These are phyloP conservation scores for Sordaria brevicollis DNA, from an alignment of 495 filamentous ascomycete genomes.

Conservation along the genomic window DNA sequence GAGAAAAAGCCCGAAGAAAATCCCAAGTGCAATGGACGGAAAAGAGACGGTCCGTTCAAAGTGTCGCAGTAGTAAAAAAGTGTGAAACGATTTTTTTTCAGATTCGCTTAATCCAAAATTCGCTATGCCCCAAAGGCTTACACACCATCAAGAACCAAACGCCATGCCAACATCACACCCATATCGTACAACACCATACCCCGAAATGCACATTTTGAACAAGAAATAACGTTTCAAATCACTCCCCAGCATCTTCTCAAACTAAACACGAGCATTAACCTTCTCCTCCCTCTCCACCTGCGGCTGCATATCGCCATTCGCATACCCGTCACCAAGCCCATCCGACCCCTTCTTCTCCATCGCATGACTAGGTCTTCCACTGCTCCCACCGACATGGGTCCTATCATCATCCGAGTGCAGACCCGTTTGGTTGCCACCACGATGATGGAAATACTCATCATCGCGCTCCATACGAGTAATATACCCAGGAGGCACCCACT, in stretches of 20 bases:
- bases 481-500: slow-evolving; percentile 46
- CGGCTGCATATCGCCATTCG: background rate
- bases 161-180: background rate
- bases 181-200: background rate
- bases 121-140: background rate
- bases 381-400: slow-evolving; percentile 5
- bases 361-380: slow-evolving; percentile 7
- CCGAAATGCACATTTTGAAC: background rate
- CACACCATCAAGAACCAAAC: background rate
- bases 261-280: background rate
- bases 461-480: slow-evolving; percentile 18
- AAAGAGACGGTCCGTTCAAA: too few relatives aligned
- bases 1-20: too few relatives aligned
- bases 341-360: slow-evolving; percentile 4
- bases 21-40: too few relatives aligned
- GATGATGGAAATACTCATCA: slow-evolving; percentile 6
- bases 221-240: background rate
- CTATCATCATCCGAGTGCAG: slow-evolving; percentile 3
- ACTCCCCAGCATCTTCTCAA: background rate
- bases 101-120: background rate
- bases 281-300: background rate
- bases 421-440: background rate
- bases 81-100: background rate
- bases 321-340: background rate
- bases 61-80: too few relatives aligned